These are phyloP conservation scores for Thermoascus crustaceus DNA, from an alignment of 2,329 filamentous ascomycete species.

Conservation along the genomic window DNA sequence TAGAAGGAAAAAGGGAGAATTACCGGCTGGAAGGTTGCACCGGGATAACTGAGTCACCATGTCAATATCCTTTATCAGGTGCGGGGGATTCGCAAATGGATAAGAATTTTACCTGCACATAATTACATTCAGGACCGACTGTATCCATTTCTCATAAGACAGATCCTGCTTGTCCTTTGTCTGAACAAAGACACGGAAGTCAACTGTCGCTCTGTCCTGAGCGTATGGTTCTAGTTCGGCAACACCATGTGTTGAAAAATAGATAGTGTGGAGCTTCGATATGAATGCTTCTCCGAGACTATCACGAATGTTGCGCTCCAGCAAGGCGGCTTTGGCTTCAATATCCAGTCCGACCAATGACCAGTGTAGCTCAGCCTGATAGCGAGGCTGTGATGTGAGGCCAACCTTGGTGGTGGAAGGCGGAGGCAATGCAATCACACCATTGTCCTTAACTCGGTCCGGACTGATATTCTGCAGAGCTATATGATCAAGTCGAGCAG, in stretches of 20 bases:
- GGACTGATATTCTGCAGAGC: background rate
- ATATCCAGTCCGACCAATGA: constrained; percentile 41
- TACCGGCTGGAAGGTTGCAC: constrained; percentile 26
- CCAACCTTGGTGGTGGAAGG: constrained; percentile 46
- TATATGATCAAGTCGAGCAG: background rate
- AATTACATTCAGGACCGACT: constrained; percentile 31
- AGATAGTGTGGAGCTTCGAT: constrained; percentile 23
- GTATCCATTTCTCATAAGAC: constrained; percentile 25
- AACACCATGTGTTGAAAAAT: constrained; percentile 24
- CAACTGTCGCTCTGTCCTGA: constrained; percentile 37
- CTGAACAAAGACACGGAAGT: constrained; percentile 39
- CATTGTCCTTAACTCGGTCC: constrained; percentile 12
- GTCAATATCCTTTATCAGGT: too few species aligned
- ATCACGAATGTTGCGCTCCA: constrained; percentile 37
- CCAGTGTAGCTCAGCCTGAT: constrained; percentile 40
- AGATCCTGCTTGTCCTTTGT: constrained; percentile 32
- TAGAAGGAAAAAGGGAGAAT: background rate
- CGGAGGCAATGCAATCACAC: constrained; percentile 37
- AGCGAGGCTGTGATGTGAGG: constrained; percentile 40
- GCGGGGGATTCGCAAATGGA: too few species aligned
- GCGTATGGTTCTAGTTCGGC: constrained; percentile 24
- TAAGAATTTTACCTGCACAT: constrained; percentile 27
- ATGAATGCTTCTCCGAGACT: constrained; percentile 25
- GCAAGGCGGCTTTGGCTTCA: constrained; percentile 39
- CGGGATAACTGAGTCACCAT: constrained; percentile 35